phyloP scores from a whole-genome alignment of 306 rosid genomes.

The barrel medic (Medicago truncatula) region MtrunA17r5.0-ANR NC_053048.1:45591001-45591500 shows the following conservation, averaged over 20 bases:
- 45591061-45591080: conserved; percentile 26
- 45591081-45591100: background rate
- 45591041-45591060: background rate
- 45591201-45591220: background rate
- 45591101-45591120: conserved; percentile 13
- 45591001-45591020: background rate
- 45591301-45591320: conserved; percentile 83
- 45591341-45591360: conserved; percentile 96
- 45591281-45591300: conserved; percentile 88
- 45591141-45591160: background rate
- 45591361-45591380: conserved; percentile 85
- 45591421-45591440: conserved; percentile 91
- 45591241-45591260: conserved; percentile 37
- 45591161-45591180: conserved; percentile 14
- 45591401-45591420: conserved; percentile 80
- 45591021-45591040: background rate
- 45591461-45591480: conserved; percentile 79
- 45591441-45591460: conserved; percentile 99
- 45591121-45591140: conserved; percentile 15
- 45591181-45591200: conserved; percentile 1
- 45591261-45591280: conserved; percentile 56
- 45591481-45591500: conserved; percentile 96
- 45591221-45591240: background rate
- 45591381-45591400: conserved; percentile 76
- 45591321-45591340: conserved; percentile 94